phyloP scores from a whole-genome alignment of 176 grass and related monocot genomes.

The Aegilops speltoides region DNA sequence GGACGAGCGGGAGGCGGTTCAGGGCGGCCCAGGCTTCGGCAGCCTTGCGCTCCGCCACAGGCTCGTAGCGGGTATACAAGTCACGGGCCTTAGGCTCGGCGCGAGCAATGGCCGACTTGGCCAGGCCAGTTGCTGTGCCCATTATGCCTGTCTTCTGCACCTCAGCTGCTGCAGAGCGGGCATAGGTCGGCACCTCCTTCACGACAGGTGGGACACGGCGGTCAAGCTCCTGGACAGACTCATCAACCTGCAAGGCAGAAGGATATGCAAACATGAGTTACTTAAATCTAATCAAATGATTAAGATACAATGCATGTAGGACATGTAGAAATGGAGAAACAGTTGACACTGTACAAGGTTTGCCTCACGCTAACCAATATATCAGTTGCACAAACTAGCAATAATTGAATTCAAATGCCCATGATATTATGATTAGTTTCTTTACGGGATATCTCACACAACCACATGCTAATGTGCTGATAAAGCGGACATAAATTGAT shows the following conservation, averaged over 20 bases:
- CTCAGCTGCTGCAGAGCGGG: slow-evolving; percentile 57
- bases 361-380: not conserved
- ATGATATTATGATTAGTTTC: no score
- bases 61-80: slow-evolving; percentile 79
- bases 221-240: slow-evolving; percentile 67
- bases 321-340: not conserved
- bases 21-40: slow-evolving; percentile 69
- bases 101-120: slow-evolving; percentile 45
- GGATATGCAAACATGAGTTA: not conserved
- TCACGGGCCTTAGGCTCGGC: slow-evolving; percentile 58
- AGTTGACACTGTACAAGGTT: not conserved
- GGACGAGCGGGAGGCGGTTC: slow-evolving; percentile 79
- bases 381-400: not conserved
- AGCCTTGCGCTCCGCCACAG: slow-evolving; percentile 59
- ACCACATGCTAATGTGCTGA: not conserved
- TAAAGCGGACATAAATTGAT: not conserved
- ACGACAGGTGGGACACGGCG: slow-evolving; percentile 61
- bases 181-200: slow-evolving; percentile 59
- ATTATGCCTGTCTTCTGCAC: slow-evolving; percentile 65
- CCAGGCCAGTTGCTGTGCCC: slow-evolving; percentile 57
- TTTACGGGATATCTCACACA: no score
- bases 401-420: no score
- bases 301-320: not conserved
- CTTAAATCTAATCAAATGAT: not conserved
- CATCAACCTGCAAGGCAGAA: slow-evolving; percentile 40